These are phyloP conservation scores for Thecaphora thlaspeos DNA, from an alignment of 1,284 basidiomycete genomes.

Conservation along the genomic window DNA sequence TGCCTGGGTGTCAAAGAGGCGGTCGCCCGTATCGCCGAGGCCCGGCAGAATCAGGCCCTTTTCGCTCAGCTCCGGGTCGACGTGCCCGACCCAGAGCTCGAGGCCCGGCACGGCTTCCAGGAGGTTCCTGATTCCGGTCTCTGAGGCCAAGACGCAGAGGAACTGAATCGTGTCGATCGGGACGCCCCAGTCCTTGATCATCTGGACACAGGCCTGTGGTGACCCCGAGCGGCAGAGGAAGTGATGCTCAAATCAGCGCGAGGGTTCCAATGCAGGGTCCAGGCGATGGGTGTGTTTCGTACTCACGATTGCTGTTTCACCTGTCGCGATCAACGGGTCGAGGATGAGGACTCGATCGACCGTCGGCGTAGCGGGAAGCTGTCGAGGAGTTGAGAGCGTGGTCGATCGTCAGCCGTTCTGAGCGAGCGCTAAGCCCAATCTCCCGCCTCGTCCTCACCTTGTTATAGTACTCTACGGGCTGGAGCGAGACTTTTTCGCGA, in stretches of 20 bases:
- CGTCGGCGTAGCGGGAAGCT: constrained; percentile 74
- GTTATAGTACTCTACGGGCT: constrained; percentile 72
- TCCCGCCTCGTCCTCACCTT: constrained; percentile 10
- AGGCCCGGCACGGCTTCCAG: constrained; percentile 71
- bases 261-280: too few species aligned
- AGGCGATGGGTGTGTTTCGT: too few species aligned
- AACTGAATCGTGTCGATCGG: constrained; percentile 69
- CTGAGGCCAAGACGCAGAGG: constrained; percentile 76
- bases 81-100: constrained; percentile 64
- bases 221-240: too few species aligned
- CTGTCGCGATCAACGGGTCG: constrained; percentile 87
- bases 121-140: constrained; percentile 72
- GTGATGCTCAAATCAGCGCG: too few species aligned
- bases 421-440: too few species aligned
- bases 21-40: constrained; percentile 50
- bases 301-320: constrained; percentile 75
- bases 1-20: constrained; percentile 38
- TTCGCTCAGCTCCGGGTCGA: constrained; percentile 45
- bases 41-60: constrained; percentile 52
- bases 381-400: constrained; percentile 59
- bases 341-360: constrained; percentile 81
- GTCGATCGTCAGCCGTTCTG: constrained; percentile 70
- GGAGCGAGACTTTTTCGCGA: constrained; percentile 82
- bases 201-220: constrained; percentile 45
- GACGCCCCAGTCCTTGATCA: constrained; percentile 56